Base-by-base conservation (phyloP, 768 basidiomycete genomes). In the Russula brevipes region DNA sequence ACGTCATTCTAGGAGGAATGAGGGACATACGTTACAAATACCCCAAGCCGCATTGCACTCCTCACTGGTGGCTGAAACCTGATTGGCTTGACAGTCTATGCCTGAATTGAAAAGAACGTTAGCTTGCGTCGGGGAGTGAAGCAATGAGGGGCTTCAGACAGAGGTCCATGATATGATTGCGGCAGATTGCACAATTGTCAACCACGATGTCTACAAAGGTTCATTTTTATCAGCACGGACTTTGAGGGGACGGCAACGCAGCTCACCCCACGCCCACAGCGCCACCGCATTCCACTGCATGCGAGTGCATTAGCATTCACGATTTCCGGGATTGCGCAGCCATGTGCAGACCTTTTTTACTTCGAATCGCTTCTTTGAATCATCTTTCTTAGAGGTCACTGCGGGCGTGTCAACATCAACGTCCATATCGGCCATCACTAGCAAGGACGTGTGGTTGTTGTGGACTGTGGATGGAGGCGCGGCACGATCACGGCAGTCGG, bases 131-230 rank as follows among this genome's bases (percentile, higher is more conserved):
- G 30, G 53, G n/a, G n/a, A 35, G 55, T 41, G 9, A 38, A 54
- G 45, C 16, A 44, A 46, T 49, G 24, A 46, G 6, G 1, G 6
- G 3, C 45, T 11, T 78, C 90, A 70, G 70, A 98, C 97, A 99
- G 50, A 98, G 88, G 76, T 99, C 97, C 97, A 99, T 99, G 79
- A 99, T 98, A 73, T 99, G 96, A 74, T 98, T 98, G 75, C 94
- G 86, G 82, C 97, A 99, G 79, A 99, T 99, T 55, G 97, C 97
- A 71, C 97, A 98, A 77, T 98, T 99, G 77, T 98, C 96, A 61
- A 98, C 96, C 64, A 97, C 94, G 72, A 98, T 98, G 74, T 98
- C 95, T 96, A 64, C 59, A 38, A 60, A 63, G 54, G 42, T 59
- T 58, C 59, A 16, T 11, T 5, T 47, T 42, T 16, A 17, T 35